Percentiles rank a stretch among this genome's conserved stretches.
Conservation (phyloP, 805 yeast genomes). For the Myxozyma vanderwaltii region DNA sequence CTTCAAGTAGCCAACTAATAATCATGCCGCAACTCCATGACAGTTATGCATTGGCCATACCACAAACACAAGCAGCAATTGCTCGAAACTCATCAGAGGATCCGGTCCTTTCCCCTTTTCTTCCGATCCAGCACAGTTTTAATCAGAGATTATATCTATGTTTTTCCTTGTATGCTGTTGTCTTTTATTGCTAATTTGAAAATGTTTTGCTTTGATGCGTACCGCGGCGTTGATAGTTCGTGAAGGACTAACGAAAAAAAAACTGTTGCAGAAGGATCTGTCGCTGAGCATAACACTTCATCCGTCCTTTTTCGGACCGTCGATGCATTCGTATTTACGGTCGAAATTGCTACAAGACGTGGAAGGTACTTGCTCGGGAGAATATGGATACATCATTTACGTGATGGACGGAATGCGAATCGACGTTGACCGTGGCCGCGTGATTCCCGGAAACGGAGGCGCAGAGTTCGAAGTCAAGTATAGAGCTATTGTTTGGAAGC, state of each 20-base stretch:
- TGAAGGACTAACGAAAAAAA: not conserved
- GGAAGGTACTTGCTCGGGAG: slow-evolving; percentile 98
- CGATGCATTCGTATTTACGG: slow-evolving; percentile 90
- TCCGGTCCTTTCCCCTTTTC: not conserved
- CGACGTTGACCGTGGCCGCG: slow-evolving; percentile 92
- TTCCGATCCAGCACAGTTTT: not conserved
- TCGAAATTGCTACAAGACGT: slow-evolving; percentile 91
- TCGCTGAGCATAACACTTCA: slow-evolving; percentile 90
- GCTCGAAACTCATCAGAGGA: not conserved
- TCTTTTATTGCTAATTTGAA: not conserved
- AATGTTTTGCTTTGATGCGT: not conserved
- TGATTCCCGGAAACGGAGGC: slow-evolving; percentile 87
- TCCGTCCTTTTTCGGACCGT: slow-evolving; percentile 97
- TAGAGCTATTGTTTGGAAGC: slow-evolving; percentile 96
- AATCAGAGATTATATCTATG: slow-evolving; percentile 6
- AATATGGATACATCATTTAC: slow-evolving; percentile 95
- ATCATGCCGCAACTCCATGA: too few relatives aligned
- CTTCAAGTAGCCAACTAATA: too few relatives aligned
- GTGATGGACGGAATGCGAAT: slow-evolving; percentile 92
- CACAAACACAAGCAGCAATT: not conserved
- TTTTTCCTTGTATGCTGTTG: slow-evolving; percentile 23
- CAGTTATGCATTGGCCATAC: not conserved
- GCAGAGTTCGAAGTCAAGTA: slow-evolving; percentile 97
- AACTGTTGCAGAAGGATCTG: slow-evolving; percentile 64
- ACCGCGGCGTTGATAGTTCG: not conserved